These are phyloP conservation scores for Colletotrichum sp. DNA, from an alignment of 2,329 filamentous ascomycete species.

Conservation along the genomic window DNA sequence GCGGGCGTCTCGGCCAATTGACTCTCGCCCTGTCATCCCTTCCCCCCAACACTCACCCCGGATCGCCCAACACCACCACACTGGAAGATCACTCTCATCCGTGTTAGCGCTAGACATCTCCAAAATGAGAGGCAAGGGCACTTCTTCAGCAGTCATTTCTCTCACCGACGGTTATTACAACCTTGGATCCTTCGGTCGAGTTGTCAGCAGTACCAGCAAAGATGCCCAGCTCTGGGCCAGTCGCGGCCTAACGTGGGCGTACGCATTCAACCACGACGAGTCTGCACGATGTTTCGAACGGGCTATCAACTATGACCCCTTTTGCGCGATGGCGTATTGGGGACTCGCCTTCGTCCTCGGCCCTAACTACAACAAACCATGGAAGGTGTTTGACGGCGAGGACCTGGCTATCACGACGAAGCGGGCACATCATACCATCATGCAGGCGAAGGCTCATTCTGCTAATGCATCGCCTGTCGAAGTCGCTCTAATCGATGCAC, in stretches of 20 bases:
- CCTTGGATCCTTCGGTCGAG: slow-evolving; percentile 63
- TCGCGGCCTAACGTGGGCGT: slow-evolving; percentile 75
- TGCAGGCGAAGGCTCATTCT: slow-evolving; percentile 44
- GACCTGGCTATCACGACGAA: slow-evolving; percentile 60
- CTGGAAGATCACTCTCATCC: not conserved
- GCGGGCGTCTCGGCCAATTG: slow-evolving; percentile 6
- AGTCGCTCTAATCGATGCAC: slow-evolving; percentile 65
- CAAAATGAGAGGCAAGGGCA: slow-evolving; percentile 17
- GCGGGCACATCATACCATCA: slow-evolving; percentile 49
- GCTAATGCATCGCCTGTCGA: slow-evolving; percentile 55
- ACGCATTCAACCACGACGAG: slow-evolving; percentile 80
- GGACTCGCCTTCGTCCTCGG: slow-evolving; percentile 74
- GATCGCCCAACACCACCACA: not conserved
- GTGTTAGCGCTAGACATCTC: not conserved
- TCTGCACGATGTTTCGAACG: slow-evolving; percentile 67
- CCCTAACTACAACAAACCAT: slow-evolving; percentile 80
- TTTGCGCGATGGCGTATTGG: slow-evolving; percentile 71
- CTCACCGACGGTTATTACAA: slow-evolving; percentile 59
- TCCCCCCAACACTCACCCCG: not conserved
- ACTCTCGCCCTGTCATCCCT: not conserved
- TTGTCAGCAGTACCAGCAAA: slow-evolving; percentile 55
- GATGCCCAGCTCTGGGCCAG: slow-evolving; percentile 72
- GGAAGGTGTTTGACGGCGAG: slow-evolving; percentile 69
- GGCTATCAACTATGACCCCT: slow-evolving; percentile 57
- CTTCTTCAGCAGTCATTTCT: not conserved